phyloP scores from a whole-genome alignment of 306 rosid species.

The Comarum palustre region DNA sequence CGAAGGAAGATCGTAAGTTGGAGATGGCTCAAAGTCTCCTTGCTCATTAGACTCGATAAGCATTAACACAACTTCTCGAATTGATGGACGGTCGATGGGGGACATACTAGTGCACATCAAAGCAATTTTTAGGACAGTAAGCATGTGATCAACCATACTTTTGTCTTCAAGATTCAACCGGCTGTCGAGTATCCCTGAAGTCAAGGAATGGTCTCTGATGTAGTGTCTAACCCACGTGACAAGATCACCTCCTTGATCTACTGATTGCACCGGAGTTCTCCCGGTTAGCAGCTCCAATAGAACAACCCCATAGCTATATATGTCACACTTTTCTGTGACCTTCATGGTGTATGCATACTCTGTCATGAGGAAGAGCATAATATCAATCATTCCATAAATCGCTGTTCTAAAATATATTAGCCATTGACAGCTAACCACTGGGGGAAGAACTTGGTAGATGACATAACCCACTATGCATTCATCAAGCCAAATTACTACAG shows the following conservation, averaged over 20 bases:
- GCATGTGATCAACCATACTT: conserved; percentile 60
- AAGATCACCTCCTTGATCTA: conserved; percentile 90
- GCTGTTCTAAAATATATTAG: too few relatives aligned
- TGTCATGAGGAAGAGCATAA: conserved; percentile 34
- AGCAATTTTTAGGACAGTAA: conserved; percentile 74
- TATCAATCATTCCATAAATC: conserved; percentile 6
- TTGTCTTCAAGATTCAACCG: conserved; percentile 65
- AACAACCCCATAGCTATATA: conserved; percentile 92
- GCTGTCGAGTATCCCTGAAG: conserved; percentile 59
- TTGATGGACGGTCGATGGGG: conserved; percentile 69
- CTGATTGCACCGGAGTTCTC: conserved; percentile 79
- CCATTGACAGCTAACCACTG: too few relatives aligned
- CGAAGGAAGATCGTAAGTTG: conserved; percentile 42
- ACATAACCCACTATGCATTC: too few relatives aligned
- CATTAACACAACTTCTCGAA: conserved; percentile 79
- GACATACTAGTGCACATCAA: conserved; percentile 65
- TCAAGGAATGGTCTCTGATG: conserved; percentile 51
- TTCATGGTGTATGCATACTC: conserved; percentile 98
- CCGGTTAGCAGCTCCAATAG: conserved; percentile 88
- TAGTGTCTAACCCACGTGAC: conserved; percentile 67
- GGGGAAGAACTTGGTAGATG: too few relatives aligned
- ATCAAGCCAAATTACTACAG: too few relatives aligned
- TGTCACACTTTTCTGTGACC: conserved; percentile 93
- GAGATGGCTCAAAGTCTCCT: conserved; percentile 44
- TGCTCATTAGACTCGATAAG: conserved; percentile 70